Evolutionary conservation across 1,284 basidiomycete species (phyloP).

Genomic region (Thelephora terrestris): DNA sequence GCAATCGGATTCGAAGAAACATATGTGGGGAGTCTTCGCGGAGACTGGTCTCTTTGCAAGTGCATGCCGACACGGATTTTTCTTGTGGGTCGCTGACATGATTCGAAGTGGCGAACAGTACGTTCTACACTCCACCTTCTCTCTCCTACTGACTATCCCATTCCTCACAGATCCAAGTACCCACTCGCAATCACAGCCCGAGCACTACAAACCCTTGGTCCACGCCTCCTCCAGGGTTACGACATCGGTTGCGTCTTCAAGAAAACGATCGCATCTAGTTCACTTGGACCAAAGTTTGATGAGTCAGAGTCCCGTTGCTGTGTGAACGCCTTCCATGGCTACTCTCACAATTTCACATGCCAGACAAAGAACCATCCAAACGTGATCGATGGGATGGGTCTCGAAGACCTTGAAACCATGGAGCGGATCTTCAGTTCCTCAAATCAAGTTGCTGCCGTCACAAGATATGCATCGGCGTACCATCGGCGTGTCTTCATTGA

Average conservation of each 20-base stretch:
- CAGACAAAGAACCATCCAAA: slow-evolving; percentile 21
- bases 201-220: slow-evolving; percentile 14
- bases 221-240: slow-evolving; percentile 14
- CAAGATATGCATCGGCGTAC: no score
- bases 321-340: no score
- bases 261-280: slow-evolving; percentile 17
- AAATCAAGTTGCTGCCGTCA: no score
- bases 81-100: no score
- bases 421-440: no score
- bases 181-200: slow-evolving; percentile 19
- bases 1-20: slow-evolving; percentile 15
- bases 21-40: slow-evolving; percentile 22
- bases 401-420: no score
- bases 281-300: slow-evolving; percentile 15
- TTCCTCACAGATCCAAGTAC: slow-evolving; percentile 24
- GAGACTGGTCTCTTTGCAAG: no score
- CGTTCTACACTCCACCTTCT: slow-evolving; percentile 5
- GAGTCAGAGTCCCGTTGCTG: slow-evolving; percentile 4
- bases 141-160: neutral
- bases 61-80: no score
- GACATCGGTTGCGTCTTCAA: slow-evolving; percentile 26
- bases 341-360: slow-evolving; percentile 17
- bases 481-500: no score
- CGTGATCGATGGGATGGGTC: slow-evolving; percentile 13
- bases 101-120: slow-evolving; percentile 26